These are phyloP conservation scores for Megacollybia marginata DNA, from an alignment of 768 basidiomycete species.

Conservation along the genomic window DNA sequence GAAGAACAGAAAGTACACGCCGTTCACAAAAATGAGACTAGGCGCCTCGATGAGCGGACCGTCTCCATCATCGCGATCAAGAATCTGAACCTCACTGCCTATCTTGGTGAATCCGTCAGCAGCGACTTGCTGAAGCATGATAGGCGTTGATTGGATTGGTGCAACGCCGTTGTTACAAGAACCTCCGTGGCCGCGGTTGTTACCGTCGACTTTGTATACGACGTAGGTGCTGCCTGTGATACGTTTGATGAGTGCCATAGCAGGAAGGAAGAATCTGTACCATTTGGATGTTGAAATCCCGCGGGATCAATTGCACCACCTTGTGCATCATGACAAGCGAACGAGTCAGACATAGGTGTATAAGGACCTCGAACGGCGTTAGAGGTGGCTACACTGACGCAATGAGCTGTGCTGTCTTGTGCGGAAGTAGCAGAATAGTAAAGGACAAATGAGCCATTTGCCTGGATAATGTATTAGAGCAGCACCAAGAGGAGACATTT, in stretches of 20 bases:
- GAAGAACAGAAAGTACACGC: slow-evolving; percentile 20
- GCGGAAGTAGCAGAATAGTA: too few species aligned
- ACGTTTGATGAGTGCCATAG: background rate
- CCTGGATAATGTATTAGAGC: too few species aligned
- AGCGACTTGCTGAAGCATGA: slow-evolving; percentile 20
- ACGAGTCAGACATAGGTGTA: too few species aligned
- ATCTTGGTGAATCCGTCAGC: slow-evolving; percentile 16
- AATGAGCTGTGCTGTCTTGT: too few species aligned
- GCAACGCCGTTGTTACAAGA: slow-evolving; percentile 16
- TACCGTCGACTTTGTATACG: slow-evolving; percentile 26
- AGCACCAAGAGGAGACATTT: too few species aligned
- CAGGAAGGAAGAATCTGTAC: too few species aligned
- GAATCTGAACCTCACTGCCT: slow-evolving; percentile 15
- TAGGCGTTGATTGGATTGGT: slow-evolving; percentile 14
- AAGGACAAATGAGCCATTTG: too few species aligned
- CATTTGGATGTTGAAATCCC: too few species aligned
- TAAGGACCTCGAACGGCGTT: too few species aligned
- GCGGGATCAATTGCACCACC: too few species aligned
- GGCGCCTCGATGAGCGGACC: slow-evolving; percentile 24
- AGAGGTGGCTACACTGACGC: too few species aligned
- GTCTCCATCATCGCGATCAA: slow-evolving; percentile 16
- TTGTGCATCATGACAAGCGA: too few species aligned
- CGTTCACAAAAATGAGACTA: slow-evolving; percentile 10
- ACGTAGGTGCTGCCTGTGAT: slow-evolving; percentile 15
- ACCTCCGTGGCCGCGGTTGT: slow-evolving; percentile 20